Evolutionary conservation across 129 eudicot genomes (phyloP).

Genomic region (Chrysanthemum seticuspe): DNA sequence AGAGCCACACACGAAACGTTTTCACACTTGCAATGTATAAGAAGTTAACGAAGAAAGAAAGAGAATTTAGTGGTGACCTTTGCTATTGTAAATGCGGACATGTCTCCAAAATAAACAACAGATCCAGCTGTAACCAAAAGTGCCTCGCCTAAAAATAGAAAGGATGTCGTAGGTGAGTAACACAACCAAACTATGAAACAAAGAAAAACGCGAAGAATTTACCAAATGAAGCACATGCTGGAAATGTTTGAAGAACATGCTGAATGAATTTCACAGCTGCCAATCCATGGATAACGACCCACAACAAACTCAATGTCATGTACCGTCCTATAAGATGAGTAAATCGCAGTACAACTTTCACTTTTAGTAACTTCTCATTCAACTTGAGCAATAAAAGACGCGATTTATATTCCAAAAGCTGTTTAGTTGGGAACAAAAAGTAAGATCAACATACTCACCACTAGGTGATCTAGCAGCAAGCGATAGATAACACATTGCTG

Average conservation of each 20-base stretch:
- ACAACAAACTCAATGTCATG: slow-evolving; percentile 41
- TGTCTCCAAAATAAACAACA: slow-evolving; percentile 83
- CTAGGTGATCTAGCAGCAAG: slow-evolving; percentile 32
- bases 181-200: not conserved
- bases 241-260: slow-evolving; percentile 69
- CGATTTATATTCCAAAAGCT: not conserved
- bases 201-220: not conserved
- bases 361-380: not conserved
- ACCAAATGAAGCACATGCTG: slow-evolving; percentile 94
- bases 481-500: slow-evolving; percentile 40
- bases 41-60: not conserved
- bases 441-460: slow-evolving; percentile 30
- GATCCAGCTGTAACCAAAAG: slow-evolving; percentile 87
- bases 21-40: not conserved
- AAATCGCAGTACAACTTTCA: slow-evolving; percentile 3
- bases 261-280: slow-evolving; percentile 65
- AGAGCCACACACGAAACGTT: not conserved
- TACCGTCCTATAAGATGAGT: slow-evolving; percentile 44
- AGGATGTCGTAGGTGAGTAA: not conserved
- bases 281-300: slow-evolving; percentile 66
- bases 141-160: slow-evolving; percentile 67
- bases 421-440: not conserved
- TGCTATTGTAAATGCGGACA: slow-evolving; percentile 54
- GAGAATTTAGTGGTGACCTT: slow-evolving; percentile 42
- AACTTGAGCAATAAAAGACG: not conserved